Percentiles rank a stretch among this genome's conserved stretches.
Evolutionary conservation across 306 rosid genomes (phyloP).

Genomic region (Rosa multiflora): DNA sequence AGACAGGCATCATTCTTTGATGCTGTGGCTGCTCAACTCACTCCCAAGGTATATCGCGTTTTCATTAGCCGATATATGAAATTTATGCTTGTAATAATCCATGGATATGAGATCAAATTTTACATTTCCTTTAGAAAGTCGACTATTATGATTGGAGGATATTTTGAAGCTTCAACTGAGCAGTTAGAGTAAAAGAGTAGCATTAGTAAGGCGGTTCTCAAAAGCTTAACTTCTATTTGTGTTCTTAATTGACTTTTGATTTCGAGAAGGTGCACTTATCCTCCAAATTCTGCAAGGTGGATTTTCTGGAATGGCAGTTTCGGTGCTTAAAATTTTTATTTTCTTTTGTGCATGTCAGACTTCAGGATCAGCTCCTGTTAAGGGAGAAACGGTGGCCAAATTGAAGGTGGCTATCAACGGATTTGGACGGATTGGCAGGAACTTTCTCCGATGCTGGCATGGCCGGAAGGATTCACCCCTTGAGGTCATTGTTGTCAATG

Average conservation of each 20-base stretch:
- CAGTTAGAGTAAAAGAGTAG: background rate
- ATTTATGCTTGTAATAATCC: background rate
- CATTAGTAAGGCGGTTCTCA: background rate
- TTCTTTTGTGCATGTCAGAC: conserved; percentile 36
- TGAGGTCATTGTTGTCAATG: conserved; percentile 87
- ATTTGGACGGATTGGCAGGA: conserved; percentile 95
- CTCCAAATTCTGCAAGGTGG: background rate
- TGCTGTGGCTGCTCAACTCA: conserved; percentile 74
- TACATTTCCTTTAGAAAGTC: background rate
- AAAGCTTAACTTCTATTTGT: background rate
- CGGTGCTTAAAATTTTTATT: background rate
- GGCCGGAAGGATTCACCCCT: conserved; percentile 91
- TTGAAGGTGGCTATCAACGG: conserved; percentile 98
- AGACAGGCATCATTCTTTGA: conserved; percentile 76
- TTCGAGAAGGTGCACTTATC: background rate
- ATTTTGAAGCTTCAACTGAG: conserved; percentile 2
- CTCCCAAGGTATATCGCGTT: conserved; percentile 48
- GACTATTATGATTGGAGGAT: background rate
- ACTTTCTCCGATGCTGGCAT: conserved; percentile 99
- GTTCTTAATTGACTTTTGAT: background rate
- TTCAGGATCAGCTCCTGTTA: conserved; percentile 53
- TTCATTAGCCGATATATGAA: background rate
- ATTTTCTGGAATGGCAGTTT: background rate
- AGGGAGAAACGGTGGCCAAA: conserved; percentile 87
- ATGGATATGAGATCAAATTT: background rate